Conservation (phyloP, 2,329 filamentous ascomycete genomes). For the Monosporascus sp. region DNA sequence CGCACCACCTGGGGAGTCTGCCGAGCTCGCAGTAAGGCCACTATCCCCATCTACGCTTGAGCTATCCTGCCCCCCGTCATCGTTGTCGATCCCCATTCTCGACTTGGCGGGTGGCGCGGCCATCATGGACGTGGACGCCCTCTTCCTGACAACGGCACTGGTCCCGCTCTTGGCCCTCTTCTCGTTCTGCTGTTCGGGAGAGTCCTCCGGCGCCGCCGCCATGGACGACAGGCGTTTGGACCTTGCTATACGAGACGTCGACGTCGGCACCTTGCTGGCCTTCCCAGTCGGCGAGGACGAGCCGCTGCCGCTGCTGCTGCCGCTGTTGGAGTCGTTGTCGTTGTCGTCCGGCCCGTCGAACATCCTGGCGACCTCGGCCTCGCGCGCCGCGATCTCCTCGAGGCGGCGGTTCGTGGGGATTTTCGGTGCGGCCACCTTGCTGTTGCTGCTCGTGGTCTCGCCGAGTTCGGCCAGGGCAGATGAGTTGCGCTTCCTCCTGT, state of each 20-base stretch:
- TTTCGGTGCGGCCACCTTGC: constrained; percentile 5
- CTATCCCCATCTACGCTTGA: constrained; percentile 26
- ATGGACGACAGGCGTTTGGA: constrained; percentile 35
- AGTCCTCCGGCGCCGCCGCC: constrained; percentile 27
- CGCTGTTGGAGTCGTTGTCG: constrained; percentile 24
- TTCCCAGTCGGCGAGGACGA: not conserved
- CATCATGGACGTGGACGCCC: constrained; percentile 40
- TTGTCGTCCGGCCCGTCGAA: constrained; percentile 41
- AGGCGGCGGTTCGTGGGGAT: constrained; percentile 17
- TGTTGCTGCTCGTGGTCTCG: not conserved
- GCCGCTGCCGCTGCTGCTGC: not conserved
- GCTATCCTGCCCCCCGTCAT: constrained; percentile 6
- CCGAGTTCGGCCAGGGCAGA: constrained; percentile 12
- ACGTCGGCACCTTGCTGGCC: constrained; percentile 21
- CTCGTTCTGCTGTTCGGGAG: constrained; percentile 18
- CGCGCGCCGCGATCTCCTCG: constrained; percentile 22
- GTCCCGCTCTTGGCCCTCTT: constrained; percentile 3
- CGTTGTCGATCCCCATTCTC: constrained; percentile 19
- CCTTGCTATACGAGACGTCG: constrained; percentile 27
- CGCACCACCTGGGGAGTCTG: constrained; percentile 16
- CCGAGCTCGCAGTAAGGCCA: constrained; percentile 19
- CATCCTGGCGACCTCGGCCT: constrained; percentile 22
- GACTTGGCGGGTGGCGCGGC: constrained; percentile 24
- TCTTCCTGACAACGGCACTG: constrained; percentile 24
- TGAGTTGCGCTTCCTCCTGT: constrained; percentile 37